Percentiles rank a stretch among this genome's conserved stretches.
phyloP scores from a whole-genome alignment of 1,139 yeast genomes.

The Pneumocystis wakefieldiae region DNA sequence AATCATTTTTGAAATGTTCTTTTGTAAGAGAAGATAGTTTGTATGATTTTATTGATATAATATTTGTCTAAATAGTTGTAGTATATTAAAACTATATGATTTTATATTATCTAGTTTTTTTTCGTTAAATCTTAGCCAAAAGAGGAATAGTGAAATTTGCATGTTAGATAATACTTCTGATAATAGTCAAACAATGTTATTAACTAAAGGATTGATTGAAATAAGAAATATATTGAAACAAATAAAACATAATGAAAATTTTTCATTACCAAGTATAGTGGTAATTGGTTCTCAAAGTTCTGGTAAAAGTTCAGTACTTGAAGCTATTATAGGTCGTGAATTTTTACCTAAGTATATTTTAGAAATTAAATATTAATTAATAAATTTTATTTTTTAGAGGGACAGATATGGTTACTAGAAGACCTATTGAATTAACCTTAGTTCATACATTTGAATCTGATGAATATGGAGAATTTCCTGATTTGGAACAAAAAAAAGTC shows the following conservation, averaged over 20 bases:
- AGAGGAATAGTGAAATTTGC: conserved; percentile 9
- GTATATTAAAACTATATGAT: conserved; percentile 3
- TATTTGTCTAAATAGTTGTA: conserved; percentile 20
- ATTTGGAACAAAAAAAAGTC: conserved; percentile 61
- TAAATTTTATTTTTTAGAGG: conserved; percentile 30
- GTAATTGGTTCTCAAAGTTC: conserved; percentile 96
- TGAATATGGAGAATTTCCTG: conserved; percentile 88
- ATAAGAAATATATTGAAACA: conserved; percentile 64
- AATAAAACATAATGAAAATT: conserved; percentile 52
- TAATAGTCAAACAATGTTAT: conserved; percentile 46
- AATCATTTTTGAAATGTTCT: conserved; percentile 22
- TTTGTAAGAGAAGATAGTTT: conserved; percentile 21
- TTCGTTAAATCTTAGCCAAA: not conserved
- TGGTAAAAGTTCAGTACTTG: conserved; percentile 89
- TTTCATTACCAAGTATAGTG: conserved; percentile 76
- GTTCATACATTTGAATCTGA: conserved; percentile 73
- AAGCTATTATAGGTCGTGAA: conserved; percentile 87
- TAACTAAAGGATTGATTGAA: conserved; percentile 93
- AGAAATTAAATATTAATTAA: not conserved
- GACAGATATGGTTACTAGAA: conserved; percentile 84
- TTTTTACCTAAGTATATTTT: conserved; percentile 52
- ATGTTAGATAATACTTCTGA: conserved; percentile 9
- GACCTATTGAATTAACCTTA: conserved; percentile 86
- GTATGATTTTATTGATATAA: conserved; percentile 21
- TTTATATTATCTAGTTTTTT: not conserved